Evolutionary conservation across 176 grass and related monocot species (phyloP), one percentile per base, ranked within the genome.

Genomic region (Panicum miliaceum): DNA sequence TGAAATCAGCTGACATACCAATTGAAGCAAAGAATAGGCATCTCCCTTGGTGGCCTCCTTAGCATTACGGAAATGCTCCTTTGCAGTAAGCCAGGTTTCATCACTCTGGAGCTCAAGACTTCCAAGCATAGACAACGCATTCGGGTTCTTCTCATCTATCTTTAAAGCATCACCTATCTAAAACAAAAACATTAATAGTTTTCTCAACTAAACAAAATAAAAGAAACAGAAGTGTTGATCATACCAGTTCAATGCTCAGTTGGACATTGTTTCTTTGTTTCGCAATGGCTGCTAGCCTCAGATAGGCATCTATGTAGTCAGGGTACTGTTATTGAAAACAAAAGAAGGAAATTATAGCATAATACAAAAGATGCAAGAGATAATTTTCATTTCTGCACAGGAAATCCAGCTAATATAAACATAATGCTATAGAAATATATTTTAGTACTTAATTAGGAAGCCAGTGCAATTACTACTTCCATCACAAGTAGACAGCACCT

Each of bases 71-170:
- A 98, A 93, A 72, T 80, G 94, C 43, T 98, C 95, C 84, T 98
- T 98, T 26, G 95, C 95, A 70, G 90, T 93, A 73, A 98, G 73
- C 92, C 95, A 95, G 79, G 79, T 82, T 57, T 94, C 95, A 83
- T 95, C 95, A 73, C 73, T 86, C 67, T 91, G 90, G 75, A 98
- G 91, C 85, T 98, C 89, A 84, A 98, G 91, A 59, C 82, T 81
- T 86, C 92, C 95, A 78, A 98, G 93, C 90, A 95, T 98, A 84
- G 86, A 94, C 35, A 98, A 68, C 35, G 91, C 92, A 90, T 98
- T 89, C 52, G 92, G 82, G 77, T 88, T 91, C 84, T 94, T 98
- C 29, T 89, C 91, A 73, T 98, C 93, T 78, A 95, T 92, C 92
- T 94, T 98, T 48, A 98, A 89, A 78, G 95, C 92, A 86, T 98